Evolutionary conservation across 2,329 filamentous ascomycete species (phyloP), one percentile per base, ranked within the genome.

Genomic region (Cladosporium sp.): DNA sequence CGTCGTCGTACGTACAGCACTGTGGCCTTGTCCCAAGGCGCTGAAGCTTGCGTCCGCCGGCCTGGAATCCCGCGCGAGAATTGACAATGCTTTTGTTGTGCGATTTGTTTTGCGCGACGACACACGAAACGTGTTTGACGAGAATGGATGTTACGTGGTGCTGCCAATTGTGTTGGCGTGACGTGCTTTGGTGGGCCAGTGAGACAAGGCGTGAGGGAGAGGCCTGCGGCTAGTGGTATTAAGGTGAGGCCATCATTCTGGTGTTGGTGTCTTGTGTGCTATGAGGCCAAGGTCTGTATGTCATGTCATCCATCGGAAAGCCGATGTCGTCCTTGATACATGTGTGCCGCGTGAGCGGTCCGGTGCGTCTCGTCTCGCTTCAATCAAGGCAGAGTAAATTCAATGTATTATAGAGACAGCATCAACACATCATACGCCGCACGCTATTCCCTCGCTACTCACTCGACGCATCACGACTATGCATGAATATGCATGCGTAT

Each of bases 401-500:
- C 39, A 43, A 43, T 46, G 39, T 21, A 2, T 46, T 46, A n/a
- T 46, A 21, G 8, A n/a, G 21, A 21, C 8, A 8, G 5, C 10
- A 13, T 23, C 39, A 4, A 46, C 39, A 46, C 39, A 46, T 46
- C 39, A 21, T 46, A 46, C 39, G 39, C 39, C n/a, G 39, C 39
- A 21, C 39, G 21, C 39, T 46, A 46, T 13, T 46, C 21, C n/a
- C 7, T 46, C 39, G 39, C 39, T 46, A 46, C 39, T 23, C 23
- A 13, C 25, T 26, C 23, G 23, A 18, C 23, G 48, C 48, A 53
- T 53, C 23, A 25, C 26, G 48, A 25, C 13, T 28, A 53, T 18
- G 48, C 48, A 53, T 46, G 39, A 51, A 25, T 34, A 57, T 57
- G 32, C 32, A 34, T 57, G 54, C 54, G 21, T 57, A 57, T 36